phyloP scores from a whole-genome alignment of 306 rosid species.

The Citrullus mucosospermus region DNA sequence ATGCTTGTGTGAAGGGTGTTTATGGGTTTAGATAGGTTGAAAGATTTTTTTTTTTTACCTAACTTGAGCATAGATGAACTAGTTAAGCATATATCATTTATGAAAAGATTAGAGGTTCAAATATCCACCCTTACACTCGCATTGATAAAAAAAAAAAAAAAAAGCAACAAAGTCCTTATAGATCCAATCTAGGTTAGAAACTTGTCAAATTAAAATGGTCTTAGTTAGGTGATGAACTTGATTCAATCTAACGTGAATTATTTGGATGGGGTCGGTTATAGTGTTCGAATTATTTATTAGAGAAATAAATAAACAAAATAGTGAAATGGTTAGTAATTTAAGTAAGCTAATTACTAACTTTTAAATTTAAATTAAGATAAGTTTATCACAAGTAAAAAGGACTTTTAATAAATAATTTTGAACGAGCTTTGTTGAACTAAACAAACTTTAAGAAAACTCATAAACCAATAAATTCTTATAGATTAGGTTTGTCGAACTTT shows the following conservation, averaged over 20 bases:
- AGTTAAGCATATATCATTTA: background rate
- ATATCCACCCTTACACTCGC: too few relatives aligned
- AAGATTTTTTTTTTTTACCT: too few relatives aligned
- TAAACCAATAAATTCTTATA: background rate
- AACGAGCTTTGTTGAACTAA: background rate
- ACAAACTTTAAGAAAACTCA: background rate
- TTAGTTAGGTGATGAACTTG: background rate
- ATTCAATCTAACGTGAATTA: background rate
- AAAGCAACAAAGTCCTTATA: too few relatives aligned
- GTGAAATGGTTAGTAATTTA: background rate
- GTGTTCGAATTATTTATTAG: background rate
- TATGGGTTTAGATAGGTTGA: background rate
- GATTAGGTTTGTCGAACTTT: background rate
- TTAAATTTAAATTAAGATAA: background rate
- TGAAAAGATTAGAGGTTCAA: background rate
- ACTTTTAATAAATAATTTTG: background rate
- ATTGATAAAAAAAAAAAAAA: too few relatives aligned
- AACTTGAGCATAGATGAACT: too few relatives aligned
- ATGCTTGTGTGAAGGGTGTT: background rate
- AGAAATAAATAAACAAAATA: background rate
- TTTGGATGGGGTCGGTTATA: background rate
- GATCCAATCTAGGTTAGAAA: background rate
- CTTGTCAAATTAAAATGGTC: background rate
- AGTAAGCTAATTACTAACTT: background rate
- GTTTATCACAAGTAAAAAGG: background rate